A percentile compares a stretch with the other conserved stretches of the same genome.
Evolutionary conservation across 345 rosid genomes (phyloP).

Genomic region (Gossypium anomalum): DNA sequence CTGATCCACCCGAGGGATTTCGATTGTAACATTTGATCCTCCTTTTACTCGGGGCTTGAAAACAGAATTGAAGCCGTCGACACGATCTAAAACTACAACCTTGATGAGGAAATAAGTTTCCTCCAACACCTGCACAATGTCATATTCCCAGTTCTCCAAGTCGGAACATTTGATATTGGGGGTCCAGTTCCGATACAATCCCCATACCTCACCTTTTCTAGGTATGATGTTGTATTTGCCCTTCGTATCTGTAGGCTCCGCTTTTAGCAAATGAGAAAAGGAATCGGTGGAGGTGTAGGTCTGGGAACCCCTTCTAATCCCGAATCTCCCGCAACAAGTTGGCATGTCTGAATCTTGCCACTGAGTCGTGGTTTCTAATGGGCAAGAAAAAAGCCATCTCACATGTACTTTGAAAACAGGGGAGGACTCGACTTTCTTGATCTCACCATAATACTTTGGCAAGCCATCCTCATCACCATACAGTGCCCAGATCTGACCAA

Average conservation of each 20-base stretch:
- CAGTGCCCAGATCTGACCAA: slow-evolving; percentile 65
- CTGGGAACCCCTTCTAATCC: slow-evolving; percentile 19
- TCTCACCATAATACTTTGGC: slow-evolving; percentile 59
- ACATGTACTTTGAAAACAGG: slow-evolving; percentile 33
- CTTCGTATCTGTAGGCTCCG: slow-evolving; percentile 27
- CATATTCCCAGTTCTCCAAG: slow-evolving; percentile 54
- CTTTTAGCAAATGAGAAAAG: slow-evolving; percentile 44
- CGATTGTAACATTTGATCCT: slow-evolving; percentile 16
- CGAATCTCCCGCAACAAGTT: slow-evolving; percentile 48
- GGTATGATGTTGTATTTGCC: slow-evolving; percentile 41
- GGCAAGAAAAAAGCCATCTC: slow-evolving; percentile 36
- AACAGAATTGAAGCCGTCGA: slow-evolving; percentile 48
- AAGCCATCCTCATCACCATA: slow-evolving; percentile 62
- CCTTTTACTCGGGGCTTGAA: slow-evolving; percentile 38
- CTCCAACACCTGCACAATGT: slow-evolving; percentile 58
- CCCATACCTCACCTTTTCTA: slow-evolving; percentile 51
- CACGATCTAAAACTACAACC: slow-evolving; percentile 48
- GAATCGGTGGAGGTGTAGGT: slow-evolving; percentile 22
- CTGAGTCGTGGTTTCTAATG: slow-evolving; percentile 20
- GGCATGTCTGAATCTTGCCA: slow-evolving; percentile 44
- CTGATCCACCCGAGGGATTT: slow-evolving; percentile 30
- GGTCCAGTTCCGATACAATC: slow-evolving; percentile 47
- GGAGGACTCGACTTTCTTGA: slow-evolving; percentile 23
- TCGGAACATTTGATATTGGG: slow-evolving; percentile 32
- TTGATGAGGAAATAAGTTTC: slow-evolving; percentile 27